Conservation (phyloP, 768 basidiomycete species). For the Tricholoma furcatifolium region DNA sequence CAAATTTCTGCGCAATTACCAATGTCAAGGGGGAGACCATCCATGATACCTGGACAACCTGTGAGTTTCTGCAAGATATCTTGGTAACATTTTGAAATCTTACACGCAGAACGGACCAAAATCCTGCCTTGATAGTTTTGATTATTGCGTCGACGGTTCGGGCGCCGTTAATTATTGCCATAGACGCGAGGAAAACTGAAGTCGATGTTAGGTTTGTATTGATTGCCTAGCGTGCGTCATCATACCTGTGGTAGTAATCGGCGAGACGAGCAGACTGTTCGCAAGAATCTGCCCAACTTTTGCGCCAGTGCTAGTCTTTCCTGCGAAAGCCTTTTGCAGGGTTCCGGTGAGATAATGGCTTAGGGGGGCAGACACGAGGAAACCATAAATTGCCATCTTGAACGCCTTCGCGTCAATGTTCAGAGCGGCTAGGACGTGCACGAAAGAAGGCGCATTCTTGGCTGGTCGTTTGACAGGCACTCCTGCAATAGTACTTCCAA, state of each 20-base stretch:
- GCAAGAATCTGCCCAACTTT: conserved; percentile 74
- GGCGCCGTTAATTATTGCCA: conserved; percentile 85
- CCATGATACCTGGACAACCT: conserved; percentile 68
- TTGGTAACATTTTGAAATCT: conserved; percentile 16
- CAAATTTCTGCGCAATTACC: conserved; percentile 74
- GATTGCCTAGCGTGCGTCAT: conserved; percentile 1
- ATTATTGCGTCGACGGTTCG: conserved; percentile 60
- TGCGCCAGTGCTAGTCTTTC: conserved; percentile 61
- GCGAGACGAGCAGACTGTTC: conserved; percentile 74
- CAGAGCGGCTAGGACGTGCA: conserved; percentile 50
- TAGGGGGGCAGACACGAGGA: conserved; percentile 80
- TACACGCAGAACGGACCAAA: conserved; percentile 73
- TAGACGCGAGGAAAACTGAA: conserved; percentile 69
- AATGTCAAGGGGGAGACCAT: conserved; percentile 73
- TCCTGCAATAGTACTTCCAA: conserved; percentile 71
- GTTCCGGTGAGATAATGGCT: conserved; percentile 70
- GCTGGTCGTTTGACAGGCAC: conserved; percentile 48
- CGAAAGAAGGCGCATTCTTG: conserved; percentile 52
- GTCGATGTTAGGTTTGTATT: neutral
- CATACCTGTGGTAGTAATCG: conserved; percentile 69
- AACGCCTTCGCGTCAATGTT: conserved; percentile 70
- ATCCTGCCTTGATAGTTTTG: conserved; percentile 69
- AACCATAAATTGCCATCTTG: conserved; percentile 85
- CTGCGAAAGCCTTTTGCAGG: conserved; percentile 76
- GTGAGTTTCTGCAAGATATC: neutral